Percentiles rank a stretch among this genome's conserved stretches.
Evolutionary conservation across 2,329 filamentous ascomycete genomes (phyloP).

Genomic region (Pezicula rhizophila): DNA sequence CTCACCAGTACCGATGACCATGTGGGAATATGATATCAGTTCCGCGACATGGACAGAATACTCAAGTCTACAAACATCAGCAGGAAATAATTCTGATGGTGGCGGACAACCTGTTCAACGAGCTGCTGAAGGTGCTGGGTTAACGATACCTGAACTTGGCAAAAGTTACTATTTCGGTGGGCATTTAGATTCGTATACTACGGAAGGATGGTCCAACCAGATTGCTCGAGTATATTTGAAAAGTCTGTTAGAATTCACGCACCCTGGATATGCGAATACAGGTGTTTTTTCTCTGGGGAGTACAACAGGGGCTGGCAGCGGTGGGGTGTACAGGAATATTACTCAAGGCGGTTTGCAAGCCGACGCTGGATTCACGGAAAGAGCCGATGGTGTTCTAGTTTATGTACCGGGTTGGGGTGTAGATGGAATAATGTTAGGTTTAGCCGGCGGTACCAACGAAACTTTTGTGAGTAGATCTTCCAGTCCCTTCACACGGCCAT

Average conservation of each 20-base stretch:
- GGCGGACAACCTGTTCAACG: slow-evolving; percentile 55
- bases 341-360: slow-evolving; percentile 65
- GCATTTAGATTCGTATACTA: slow-evolving; percentile 56
- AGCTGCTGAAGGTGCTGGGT: slow-evolving; percentile 66
- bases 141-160: slow-evolving; percentile 63
- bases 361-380: slow-evolving; percentile 60
- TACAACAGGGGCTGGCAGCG: slow-evolving; percentile 49
- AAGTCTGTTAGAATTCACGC: slow-evolving; percentile 70
- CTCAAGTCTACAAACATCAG: slow-evolving; percentile 52
- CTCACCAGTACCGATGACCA: slow-evolving; percentile 51
- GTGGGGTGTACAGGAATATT: slow-evolving; percentile 67
- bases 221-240: slow-evolving; percentile 63
- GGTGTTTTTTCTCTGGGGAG: slow-evolving; percentile 50
- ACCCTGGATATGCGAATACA: slow-evolving; percentile 61
- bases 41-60: slow-evolving; percentile 58
- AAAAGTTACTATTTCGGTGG: slow-evolving; percentile 76
- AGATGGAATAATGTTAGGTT: slow-evolving; percentile 63
- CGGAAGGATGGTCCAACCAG: slow-evolving; percentile 60
- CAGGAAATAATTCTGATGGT: slow-evolving; percentile 55
- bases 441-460: slow-evolving; percentile 65
- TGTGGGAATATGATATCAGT: slow-evolving; percentile 65
- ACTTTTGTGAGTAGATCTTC: slow-evolving; percentile 48
- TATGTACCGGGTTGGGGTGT: slow-evolving; percentile 71
- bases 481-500: slow-evolving; percentile 25
- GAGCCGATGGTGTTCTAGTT: slow-evolving; percentile 67